phyloP scores from a whole-genome alignment of 768 basidiomycete species.

The Vararia minispora region DNA sequence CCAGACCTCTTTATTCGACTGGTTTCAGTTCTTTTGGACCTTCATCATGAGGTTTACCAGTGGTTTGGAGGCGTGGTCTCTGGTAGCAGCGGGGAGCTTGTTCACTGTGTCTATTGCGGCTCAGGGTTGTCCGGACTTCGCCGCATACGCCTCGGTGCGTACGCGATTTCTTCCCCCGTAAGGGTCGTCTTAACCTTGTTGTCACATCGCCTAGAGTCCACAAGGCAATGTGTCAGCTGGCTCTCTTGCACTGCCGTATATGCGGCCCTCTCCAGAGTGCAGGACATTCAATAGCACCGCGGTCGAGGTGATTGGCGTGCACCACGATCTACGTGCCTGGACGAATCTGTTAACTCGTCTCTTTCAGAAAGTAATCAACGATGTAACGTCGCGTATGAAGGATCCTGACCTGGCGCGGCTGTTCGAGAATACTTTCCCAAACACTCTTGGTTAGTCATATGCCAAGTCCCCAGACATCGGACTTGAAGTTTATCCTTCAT shows the following conservation, averaged over 20 bases:
- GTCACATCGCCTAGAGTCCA: constrained; percentile 28
- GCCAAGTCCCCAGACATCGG: no score
- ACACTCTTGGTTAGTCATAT: constrained; percentile 51
- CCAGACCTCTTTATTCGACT: neutral
- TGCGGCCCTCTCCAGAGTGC: constrained; percentile 59
- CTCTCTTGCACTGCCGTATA: constrained; percentile 53
- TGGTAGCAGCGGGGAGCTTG: constrained; percentile 15
- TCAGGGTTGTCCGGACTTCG: constrained; percentile 47
- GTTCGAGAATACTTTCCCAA: constrained; percentile 78
- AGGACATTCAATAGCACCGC: constrained; percentile 67
- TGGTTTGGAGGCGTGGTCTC: constrained; percentile 15
- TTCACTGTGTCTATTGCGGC: constrained; percentile 16
- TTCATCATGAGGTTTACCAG: constrained; percentile 14
- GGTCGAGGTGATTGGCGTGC: constrained; percentile 44
- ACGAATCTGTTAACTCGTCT: neutral
- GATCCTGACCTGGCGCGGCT: constrained; percentile 69
- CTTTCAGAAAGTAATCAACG: constrained; percentile 53
- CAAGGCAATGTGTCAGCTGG: constrained; percentile 54
- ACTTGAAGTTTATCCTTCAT: neutral
- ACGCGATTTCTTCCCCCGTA: constrained; percentile 12
- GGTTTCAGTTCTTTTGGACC: constrained; percentile 6
- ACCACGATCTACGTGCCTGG: neutral
- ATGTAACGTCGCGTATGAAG: constrained; percentile 61
- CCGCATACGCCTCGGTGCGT: constrained; percentile 43
- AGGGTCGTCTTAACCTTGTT: constrained; percentile 5